These are phyloP conservation scores for Lichtheimia ramosa DNA, from an alignment of 371 early-diverging fungal species.

Conservation along the genomic window DNA sequence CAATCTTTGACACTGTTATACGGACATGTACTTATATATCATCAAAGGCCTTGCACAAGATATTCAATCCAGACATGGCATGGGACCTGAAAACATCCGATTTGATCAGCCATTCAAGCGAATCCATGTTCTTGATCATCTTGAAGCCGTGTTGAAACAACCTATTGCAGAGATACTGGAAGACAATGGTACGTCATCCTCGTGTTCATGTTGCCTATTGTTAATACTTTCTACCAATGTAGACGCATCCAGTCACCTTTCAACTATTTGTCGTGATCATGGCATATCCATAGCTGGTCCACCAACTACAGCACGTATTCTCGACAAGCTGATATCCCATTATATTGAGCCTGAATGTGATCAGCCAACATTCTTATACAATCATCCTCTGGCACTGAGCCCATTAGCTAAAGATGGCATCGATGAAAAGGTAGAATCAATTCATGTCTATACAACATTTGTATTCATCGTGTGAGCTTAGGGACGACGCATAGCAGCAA, in stretches of 20 bases:
- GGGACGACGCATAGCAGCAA: conserved; percentile 59
- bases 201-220: too few relatives aligned
- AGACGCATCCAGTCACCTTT: conserved; percentile 44
- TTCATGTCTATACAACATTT: conserved; percentile 1
- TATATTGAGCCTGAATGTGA: conserved; percentile 90
- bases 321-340: conserved; percentile 91
- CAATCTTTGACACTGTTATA: not conserved
- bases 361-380: conserved; percentile 92
- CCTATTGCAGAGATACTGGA: conserved; percentile 56
- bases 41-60: conserved; percentile 75
- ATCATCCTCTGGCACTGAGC: conserved; percentile 91
- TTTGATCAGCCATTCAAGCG: conserved; percentile 80
- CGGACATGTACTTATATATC: conserved; percentile 12
- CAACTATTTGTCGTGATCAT: conserved; percentile 52
- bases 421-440: conserved; percentile 26
- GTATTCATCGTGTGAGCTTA: conserved; percentile 19
- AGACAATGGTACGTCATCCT: conserved; percentile 16
- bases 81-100: conserved; percentile 60
- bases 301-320: conserved; percentile 76
- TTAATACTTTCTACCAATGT: not conserved
- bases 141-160: conserved; percentile 56
- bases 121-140: conserved; percentile 74
- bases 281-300: conserved; percentile 64
- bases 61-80: conserved; percentile 73
- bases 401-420: conserved; percentile 87